A percentile compares a stretch with the other conserved stretches of the same genome.
Conservation (phyloP, 352 stramenopile species). For the Aphanomyces stellatus region DNA sequence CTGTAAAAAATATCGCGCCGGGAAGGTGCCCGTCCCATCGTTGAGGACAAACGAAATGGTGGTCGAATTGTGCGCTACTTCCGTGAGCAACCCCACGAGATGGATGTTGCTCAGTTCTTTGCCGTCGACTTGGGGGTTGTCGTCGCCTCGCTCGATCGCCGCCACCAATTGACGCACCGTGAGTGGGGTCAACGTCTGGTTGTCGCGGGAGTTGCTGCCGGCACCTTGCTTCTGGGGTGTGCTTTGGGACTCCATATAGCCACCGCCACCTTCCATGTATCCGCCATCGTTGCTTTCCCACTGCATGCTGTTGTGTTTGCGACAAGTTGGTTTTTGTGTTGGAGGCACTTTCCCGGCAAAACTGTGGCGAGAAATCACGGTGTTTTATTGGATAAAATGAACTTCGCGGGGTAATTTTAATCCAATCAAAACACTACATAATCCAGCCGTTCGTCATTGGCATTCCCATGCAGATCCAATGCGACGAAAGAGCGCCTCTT, state of each 20-base stretch:
- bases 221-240: constrained; percentile 22
- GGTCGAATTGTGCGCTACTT: constrained; percentile 73
- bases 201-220: constrained; percentile 34
- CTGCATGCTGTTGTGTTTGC: constrained; percentile 15
- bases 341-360: constrained; percentile 7
- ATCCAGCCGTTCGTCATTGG: no score
- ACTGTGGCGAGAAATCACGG: background rate
- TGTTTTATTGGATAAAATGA: constrained; percentile 4
- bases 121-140: constrained; percentile 80
- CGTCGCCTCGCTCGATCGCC: constrained; percentile 37
- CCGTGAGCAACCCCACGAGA: constrained; percentile 80
- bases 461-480: no score
- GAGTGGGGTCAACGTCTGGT: constrained; percentile 89
- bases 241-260: constrained; percentile 19
- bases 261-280: constrained; percentile 17
- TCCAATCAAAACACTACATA: background rate
- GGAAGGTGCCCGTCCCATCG: constrained; percentile 89
- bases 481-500: no score
- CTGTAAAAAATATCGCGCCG: constrained; percentile 89
- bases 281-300: constrained; percentile 19
- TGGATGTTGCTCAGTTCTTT: constrained; percentile 84
- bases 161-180: constrained; percentile 83
- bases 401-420: constrained; percentile 6
- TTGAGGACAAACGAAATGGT: constrained; percentile 91
- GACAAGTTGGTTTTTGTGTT: background rate